These are phyloP conservation scores for Quercus bicolor DNA, from an alignment of 306 rosid genomes.

Conservation along the genomic window DNA sequence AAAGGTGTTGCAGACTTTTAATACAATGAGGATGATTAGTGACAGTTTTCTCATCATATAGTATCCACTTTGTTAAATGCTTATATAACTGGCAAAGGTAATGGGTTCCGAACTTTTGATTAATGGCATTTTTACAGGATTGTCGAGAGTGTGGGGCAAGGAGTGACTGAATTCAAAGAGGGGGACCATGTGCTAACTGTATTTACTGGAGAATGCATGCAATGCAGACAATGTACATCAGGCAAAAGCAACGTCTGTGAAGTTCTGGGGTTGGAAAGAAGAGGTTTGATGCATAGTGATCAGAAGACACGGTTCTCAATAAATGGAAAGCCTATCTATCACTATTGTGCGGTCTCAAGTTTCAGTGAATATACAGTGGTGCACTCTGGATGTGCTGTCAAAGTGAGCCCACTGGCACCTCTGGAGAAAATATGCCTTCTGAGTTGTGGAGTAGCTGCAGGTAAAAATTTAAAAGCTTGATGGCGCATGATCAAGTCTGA, in stretches of 20 bases:
- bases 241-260: conserved; percentile 82
- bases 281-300: conserved; percentile 92
- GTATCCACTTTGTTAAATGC: neutral
- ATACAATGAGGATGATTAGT: neutral
- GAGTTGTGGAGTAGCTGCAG: conserved; percentile 96
- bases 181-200: conserved; percentile 90
- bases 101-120: neutral
- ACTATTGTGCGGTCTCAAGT: conserved; percentile 96
- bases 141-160: conserved; percentile 90
- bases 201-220: conserved; percentile 88
- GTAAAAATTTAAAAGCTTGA: conserved; percentile 33
- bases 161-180: conserved; percentile 70
- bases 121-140: conserved; percentile 55
- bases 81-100: neutral
- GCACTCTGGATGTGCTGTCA: conserved; percentile 96
- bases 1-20: neutral
- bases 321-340: conserved; percentile 78
- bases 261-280: conserved; percentile 82
- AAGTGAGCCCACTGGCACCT: conserved; percentile 59
- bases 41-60: neutral
- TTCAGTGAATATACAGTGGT: conserved; percentile 89
- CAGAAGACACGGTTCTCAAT: conserved; percentile 83
- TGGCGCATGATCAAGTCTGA: neutral
- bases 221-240: conserved; percentile 67
- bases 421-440: conserved; percentile 85